phyloP scores from a whole-genome alignment of 1,139 yeast genomes.

The Kodamaea fungicola region DNA sequence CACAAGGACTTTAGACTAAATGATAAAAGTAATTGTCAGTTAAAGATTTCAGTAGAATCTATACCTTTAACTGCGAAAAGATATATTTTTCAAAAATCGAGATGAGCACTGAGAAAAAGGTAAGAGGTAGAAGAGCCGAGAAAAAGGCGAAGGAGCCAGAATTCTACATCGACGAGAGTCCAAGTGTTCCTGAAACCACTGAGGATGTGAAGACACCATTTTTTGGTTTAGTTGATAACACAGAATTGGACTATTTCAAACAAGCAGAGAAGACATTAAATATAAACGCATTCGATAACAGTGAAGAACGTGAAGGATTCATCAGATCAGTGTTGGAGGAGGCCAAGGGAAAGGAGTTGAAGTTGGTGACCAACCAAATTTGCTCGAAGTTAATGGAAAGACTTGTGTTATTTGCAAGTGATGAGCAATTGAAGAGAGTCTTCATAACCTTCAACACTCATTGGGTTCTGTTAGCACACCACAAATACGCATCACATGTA shows the following conservation, averaged over 20 bases:
- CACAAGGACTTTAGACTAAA: too few species aligned
- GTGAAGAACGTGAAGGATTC: constrained; percentile 73
- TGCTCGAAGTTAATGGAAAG: constrained; percentile 92
- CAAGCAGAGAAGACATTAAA: constrained; percentile 87
- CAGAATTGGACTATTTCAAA: constrained; percentile 85
- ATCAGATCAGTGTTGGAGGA: constrained; percentile 80
- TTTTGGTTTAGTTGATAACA: constrained; percentile 81
- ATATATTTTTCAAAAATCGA: neutral
- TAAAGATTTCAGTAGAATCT: too few species aligned
- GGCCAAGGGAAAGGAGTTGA: constrained; percentile 84
- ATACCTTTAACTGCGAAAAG: neutral
- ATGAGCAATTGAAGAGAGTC: constrained; percentile 59
- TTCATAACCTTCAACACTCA: constrained; percentile 69
- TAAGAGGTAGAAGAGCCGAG: constrained; percentile 69
- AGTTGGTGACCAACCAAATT: constrained; percentile 88
- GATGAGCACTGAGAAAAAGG: constrained; percentile 18
- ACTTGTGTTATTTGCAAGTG: constrained; percentile 63
- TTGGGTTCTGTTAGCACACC: constrained; percentile 73
- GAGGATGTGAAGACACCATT: constrained; percentile 34
- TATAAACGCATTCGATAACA: constrained; percentile 70
- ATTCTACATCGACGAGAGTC: constrained; percentile 3
- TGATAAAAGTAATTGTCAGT: too few species aligned
- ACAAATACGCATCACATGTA: constrained; percentile 92
- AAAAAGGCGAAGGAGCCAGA: constrained; percentile 30
- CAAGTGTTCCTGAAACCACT: neutral